Conservation (phyloP, 1,284 basidiomycete species). For the Cutaneotrichosporon cavernicola region DNA sequence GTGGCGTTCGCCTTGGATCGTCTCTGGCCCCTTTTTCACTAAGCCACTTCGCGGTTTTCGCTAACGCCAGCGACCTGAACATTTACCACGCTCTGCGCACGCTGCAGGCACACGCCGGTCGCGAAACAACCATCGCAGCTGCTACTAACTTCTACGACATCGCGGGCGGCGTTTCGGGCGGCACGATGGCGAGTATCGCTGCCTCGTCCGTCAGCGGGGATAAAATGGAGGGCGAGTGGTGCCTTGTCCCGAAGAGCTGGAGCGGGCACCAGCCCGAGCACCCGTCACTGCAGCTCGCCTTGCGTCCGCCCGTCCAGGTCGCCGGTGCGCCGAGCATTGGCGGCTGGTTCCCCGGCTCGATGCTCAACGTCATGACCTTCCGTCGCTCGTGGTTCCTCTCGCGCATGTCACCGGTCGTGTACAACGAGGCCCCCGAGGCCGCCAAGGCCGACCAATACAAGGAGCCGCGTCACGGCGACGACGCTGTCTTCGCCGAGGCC, state of each 20-base stretch:
- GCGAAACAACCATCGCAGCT: conserved; percentile 51
- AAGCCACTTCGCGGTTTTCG: neutral
- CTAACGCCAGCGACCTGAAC: conserved; percentile 56
- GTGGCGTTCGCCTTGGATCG: too few relatives aligned
- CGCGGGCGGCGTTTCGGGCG: conserved; percentile 64
- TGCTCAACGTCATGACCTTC: conserved; percentile 66
- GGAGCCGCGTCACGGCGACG: conserved; percentile 60
- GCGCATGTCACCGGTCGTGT: conserved; percentile 42
- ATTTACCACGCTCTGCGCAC: conserved; percentile 61
- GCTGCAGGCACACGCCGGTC: conserved; percentile 40
- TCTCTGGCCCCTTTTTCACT: too few relatives aligned
- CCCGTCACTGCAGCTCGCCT: conserved; percentile 8
- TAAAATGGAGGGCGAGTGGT: conserved; percentile 47
- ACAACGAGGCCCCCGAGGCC: conserved; percentile 11
- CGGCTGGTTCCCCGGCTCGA: conserved; percentile 63
- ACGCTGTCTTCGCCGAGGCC: conserved; percentile 75
- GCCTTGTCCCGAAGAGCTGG: conserved; percentile 30
- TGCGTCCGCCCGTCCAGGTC: neutral
- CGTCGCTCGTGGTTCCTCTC: conserved; percentile 75
- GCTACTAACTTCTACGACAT: conserved; percentile 59
- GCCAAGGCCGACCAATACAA: conserved; percentile 5
- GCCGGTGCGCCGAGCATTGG: conserved; percentile 51
- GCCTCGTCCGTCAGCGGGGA: conserved; percentile 52
- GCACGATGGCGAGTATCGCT: conserved; percentile 64
- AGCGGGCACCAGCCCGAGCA: neutral